These are phyloP conservation scores for Dactylellina haptotyla DNA, from an alignment of 2,329 filamentous ascomycete species.

Conservation along the genomic window DNA sequence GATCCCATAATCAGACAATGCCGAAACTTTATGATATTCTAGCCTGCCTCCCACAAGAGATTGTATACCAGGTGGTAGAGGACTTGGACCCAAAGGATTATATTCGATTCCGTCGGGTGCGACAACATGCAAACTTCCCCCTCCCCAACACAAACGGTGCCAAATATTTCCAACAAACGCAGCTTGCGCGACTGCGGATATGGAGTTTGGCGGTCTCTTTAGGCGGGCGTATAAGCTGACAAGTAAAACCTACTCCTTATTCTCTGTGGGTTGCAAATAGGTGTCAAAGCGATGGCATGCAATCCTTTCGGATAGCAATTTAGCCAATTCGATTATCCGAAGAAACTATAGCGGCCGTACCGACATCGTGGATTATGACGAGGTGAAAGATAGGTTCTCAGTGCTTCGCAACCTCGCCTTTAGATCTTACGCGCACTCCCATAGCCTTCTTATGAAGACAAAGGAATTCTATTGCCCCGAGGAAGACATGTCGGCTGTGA, in stretches of 20 bases:
- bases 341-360: neutral
- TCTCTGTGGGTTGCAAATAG: neutral
- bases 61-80: constrained; percentile 3
- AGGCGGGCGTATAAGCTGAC: too few species aligned
- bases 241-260: too few species aligned
- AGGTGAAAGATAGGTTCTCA: constrained; percentile 1
- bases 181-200: too few species aligned
- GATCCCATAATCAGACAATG: neutral
- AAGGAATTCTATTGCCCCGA: neutral
- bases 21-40: constrained; percentile 1
- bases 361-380: neutral
- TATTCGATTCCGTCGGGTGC: neutral
- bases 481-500: neutral
- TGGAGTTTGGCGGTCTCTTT: too few species aligned
- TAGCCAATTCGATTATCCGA: constrained; percentile 1
- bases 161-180: neutral
- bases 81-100: neutral
- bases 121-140: neutral
- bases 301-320: neutral
- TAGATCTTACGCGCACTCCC: neutral
- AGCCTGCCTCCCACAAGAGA: neutral
- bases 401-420: constrained; percentile 18
- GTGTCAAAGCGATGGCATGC: constrained; percentile 11
- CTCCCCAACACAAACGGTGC: neutral
- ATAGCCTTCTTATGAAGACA: constrained; percentile 11